These are phyloP conservation scores for Candolleomyces eurysporus DNA, from an alignment of 768 basidiomycete species.

Conservation along the genomic window DNA sequence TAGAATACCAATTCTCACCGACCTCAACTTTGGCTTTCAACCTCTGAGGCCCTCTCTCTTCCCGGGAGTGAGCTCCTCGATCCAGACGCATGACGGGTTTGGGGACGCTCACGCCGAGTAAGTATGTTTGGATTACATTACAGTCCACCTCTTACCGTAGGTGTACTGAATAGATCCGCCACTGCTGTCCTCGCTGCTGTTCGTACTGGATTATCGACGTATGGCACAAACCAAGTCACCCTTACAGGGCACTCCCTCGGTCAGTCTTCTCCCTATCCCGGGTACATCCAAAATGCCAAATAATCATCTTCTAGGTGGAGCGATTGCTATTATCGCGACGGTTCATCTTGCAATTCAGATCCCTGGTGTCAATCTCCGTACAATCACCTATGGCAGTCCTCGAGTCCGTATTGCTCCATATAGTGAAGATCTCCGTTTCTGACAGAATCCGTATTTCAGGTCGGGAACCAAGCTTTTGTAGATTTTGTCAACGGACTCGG, in stretches of 20 bases:
- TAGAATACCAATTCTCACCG: conserved; percentile 50
- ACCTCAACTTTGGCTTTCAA: conserved; percentile 38
- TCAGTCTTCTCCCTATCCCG: background rate
- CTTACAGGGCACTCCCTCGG: conserved; percentile 28
- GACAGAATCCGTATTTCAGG: conserved; percentile 24
- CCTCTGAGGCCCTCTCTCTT: conserved; percentile 46
- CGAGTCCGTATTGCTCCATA: conserved; percentile 35
- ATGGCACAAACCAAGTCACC: conserved; percentile 31
- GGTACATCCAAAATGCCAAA: conserved; percentile 21
- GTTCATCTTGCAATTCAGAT: conserved; percentile 47
- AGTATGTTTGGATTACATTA: background rate
- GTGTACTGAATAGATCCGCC: conserved; percentile 29
- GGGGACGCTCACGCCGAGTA: conserved; percentile 40
- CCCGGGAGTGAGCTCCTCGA: conserved; percentile 45
- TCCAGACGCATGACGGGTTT: conserved; percentile 57
- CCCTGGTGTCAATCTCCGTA: conserved; percentile 35
- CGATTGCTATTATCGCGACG: conserved; percentile 50
- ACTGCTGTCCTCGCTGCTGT: conserved; percentile 26
- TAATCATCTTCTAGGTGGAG: conserved; percentile 46
- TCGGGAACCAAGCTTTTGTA: conserved; percentile 46
- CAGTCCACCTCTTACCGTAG: background rate
- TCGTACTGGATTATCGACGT: conserved; percentile 6
- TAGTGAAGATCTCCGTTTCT: conserved; percentile 36
- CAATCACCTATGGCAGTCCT: conserved; percentile 33
- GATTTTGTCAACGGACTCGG: conserved; percentile 43